Base-by-base conservation (phyloP, 78 protist species). In the Capsaspora owczarzaki region DNA sequence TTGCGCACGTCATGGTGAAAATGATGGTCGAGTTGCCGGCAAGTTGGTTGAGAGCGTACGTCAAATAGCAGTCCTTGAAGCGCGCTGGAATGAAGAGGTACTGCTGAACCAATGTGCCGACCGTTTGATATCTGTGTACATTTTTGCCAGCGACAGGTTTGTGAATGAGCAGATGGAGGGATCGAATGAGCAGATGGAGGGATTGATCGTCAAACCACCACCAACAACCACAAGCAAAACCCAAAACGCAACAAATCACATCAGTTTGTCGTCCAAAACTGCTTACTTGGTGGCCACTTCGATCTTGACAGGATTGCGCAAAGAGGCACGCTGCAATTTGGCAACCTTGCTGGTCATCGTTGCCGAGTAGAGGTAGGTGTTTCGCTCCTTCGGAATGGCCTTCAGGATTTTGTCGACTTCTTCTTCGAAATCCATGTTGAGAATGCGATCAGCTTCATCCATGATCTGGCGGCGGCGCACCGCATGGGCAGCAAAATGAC, bases 361-460 rank as follows among this genome's bases (percentile, higher is more conserved):
- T 0, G 99, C 99, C 0, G 97, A 92, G 84, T 92, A 98, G 19
- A 97, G 86, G 53, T 47, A 85, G 1, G 99, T 95, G 10, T 91
- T 35, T 0, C 90, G 86, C 19, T 93, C 92, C 33, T 53, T 42
- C 37, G 94, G 95, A 31, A 89, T 82, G 8, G 86, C 90, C 72
- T 82, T 61, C 35, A 91, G 42, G 29, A 92, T 86, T 31, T 74
- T 84, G 42, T 88, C 75, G 51, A 97, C n/a, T 49, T 90, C 98
- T 81, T 93, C 92, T 68, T 93, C 98, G 44, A 95, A 98, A 83
- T 97, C 99, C 86, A 77, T 75, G 47, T 78, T 47, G 33, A 98
- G 91, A 46, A 98, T 89, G 53, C 91, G 82, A 56, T 98, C 99
- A 5, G 99, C 99, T 83, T 97, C 99, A 77, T 97, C 99, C 87